These are phyloP conservation scores for Metschnikowia colocasiae DNA, from an alignment of 805 yeast species.

Conservation along the genomic window DNA sequence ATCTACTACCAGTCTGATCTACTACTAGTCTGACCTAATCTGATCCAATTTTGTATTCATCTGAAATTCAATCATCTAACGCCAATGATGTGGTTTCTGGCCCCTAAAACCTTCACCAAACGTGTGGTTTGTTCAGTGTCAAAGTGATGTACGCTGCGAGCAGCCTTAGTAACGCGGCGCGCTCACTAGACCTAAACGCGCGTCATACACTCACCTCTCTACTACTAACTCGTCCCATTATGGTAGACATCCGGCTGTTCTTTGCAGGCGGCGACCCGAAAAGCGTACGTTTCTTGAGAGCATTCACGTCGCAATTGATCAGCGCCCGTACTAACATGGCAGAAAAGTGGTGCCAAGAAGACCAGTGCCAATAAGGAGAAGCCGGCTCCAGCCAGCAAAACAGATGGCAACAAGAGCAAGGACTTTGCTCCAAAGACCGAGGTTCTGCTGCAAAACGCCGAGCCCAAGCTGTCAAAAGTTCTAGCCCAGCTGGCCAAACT, in stretches of 20 bases:
- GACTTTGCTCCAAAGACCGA: neutral
- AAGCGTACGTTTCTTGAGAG: neutral
- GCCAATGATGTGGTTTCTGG: no score
- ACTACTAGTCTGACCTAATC: no score
- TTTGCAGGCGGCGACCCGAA: slow-evolving; percentile 11
- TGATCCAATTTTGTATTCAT: no score
- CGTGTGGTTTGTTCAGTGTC: neutral
- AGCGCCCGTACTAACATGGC: neutral
- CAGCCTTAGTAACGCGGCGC: neutral
- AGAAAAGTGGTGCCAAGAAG: neutral
- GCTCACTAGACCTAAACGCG: slow-evolving; percentile 1
- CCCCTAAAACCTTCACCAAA: no score
- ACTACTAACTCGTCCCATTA: neutral
- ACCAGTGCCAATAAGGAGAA: slow-evolving; percentile 1
- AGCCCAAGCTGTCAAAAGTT: neutral
- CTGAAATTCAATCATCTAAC: no score
- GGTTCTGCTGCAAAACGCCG: neutral
- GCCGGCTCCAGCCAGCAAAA: neutral
- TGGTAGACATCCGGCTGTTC: slow-evolving; percentile 22
- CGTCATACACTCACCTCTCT: neutral
- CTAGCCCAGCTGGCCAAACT: neutral
- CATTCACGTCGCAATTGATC: no score
- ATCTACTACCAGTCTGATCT: no score
- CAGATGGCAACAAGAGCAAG: slow-evolving; percentile 1
- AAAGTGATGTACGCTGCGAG: neutral